Base-by-base conservation (phyloP, 306 rosid genomes). In the Mimosa pudica region DNA sequence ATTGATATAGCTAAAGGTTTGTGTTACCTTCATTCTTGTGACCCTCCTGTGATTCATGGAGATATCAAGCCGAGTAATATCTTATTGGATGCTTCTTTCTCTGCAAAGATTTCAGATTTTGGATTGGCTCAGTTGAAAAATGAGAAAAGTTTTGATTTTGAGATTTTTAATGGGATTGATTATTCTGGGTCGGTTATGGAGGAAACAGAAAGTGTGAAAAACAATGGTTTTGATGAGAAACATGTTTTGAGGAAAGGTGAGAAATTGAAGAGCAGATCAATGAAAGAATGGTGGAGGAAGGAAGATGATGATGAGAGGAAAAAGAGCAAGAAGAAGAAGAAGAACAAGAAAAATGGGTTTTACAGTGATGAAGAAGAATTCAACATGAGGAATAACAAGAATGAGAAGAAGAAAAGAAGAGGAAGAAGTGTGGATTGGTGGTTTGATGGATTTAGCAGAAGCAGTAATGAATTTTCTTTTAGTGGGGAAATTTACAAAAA, bases 11-110 rank as follows among this genome's bases (percentile, higher is more conserved):
- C 94, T 0, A 86, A 77, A 9, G 94, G 94, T 38, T 64, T 90
- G 5, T 79, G 66, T 46, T 89, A 85, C 46, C 94, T 96, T 70
- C 99, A 96, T 6, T 85, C 90, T 5, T 83, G 87, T 57, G 93
- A 90, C 17, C 96, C 97, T 1, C 94, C 98, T 0, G 82, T 96
- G 8, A 88, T 96, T 11, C 99, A 96, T 10, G 96, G 99, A 0
- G 99, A 96, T 71, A 86, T 96, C 11, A 96, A 96, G 78, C 99
- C 99, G 0, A 96, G 99, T 80, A 96, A 96, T 75, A 80, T 96
- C 48, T 72, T 96, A 10, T 78, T 96, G 49, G 94, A 96, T 48
- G 38, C 66, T 2, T 30, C 48, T 46, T 92, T 96, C 70, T 54
- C 78, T 0, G 97, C 94, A 0, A 93, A 84, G 71, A 85, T 96